Evolutionary conservation across 2,329 filamentous ascomycete genomes (phyloP).

Genomic region (Aspergillus piperis): DNA sequence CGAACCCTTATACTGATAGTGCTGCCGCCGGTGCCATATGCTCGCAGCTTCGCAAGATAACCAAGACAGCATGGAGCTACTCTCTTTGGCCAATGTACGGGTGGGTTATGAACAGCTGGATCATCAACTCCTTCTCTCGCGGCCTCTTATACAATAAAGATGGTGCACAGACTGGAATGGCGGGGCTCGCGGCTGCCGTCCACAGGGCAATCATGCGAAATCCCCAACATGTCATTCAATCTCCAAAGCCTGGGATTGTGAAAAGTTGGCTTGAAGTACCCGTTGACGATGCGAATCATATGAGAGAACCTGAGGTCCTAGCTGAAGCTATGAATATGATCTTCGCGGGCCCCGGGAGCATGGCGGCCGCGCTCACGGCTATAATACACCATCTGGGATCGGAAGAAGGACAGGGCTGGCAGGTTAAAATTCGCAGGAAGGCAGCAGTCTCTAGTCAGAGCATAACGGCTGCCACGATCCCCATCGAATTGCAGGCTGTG

Average conservation of each 20-base stretch:
- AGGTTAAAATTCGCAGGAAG: slow-evolving; percentile 16
- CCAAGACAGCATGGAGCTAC: slow-evolving; percentile 20
- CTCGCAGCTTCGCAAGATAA: slow-evolving; percentile 11
- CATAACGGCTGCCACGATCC: not conserved
- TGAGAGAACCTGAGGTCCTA: slow-evolving; percentile 16
- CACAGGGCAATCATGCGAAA: slow-evolving; percentile 9
- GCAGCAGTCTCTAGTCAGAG: not conserved
- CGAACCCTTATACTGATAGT: slow-evolving; percentile 18
- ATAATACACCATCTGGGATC: slow-evolving; percentile 17
- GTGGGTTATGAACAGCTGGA: slow-evolving; percentile 20
- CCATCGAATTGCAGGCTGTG: slow-evolving; percentile 18
- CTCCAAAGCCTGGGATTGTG: slow-evolving; percentile 18
- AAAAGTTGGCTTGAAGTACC: slow-evolving; percentile 20
- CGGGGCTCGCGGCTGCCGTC: slow-evolving; percentile 9
- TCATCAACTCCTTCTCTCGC: slow-evolving; percentile 6
- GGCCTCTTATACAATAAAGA: slow-evolving; percentile 2
- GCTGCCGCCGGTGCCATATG: slow-evolving; percentile 7
- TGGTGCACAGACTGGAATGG: slow-evolving; percentile 5
- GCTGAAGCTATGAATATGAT: slow-evolving; percentile 20
- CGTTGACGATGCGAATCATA: slow-evolving; percentile 13
- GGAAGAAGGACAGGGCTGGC: slow-evolving; percentile 18
- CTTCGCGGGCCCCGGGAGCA: slow-evolving; percentile 23
- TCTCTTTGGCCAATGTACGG: slow-evolving; percentile 19
- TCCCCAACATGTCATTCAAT: not conserved
- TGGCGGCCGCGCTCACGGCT: slow-evolving; percentile 20